A percentile compares a stretch with the other conserved stretches of the same genome.
phyloP scores from a whole-genome alignment of 1,284 basidiomycete genomes.

The Chalciporus piperatoides region DNA sequence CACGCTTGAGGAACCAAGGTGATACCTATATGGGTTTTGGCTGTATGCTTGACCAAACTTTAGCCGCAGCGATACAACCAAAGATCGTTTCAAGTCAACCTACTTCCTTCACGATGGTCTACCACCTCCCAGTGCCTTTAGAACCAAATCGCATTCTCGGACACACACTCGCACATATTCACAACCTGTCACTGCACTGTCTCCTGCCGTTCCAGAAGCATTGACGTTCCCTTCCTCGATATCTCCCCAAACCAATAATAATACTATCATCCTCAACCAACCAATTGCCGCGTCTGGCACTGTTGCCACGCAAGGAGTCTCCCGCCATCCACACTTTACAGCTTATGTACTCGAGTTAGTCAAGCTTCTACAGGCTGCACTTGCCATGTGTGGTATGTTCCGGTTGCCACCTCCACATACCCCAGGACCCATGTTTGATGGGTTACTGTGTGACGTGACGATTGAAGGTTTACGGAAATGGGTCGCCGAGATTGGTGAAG shows the following conservation, averaged over 20 bases:
- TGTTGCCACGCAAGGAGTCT: slow-evolving; percentile 9
- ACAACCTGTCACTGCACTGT: slow-evolving; percentile 26
- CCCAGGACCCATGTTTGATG: slow-evolving; percentile 44
- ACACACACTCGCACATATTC: slow-evolving; percentile 30
- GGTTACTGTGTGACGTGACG: slow-evolving; percentile 71
- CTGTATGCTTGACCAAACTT: slow-evolving; percentile 10
- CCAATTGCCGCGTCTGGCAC: slow-evolving; percentile 11
- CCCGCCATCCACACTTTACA: slow-evolving; percentile 30
- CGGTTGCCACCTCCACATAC: slow-evolving; percentile 20
- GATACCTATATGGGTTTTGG: slow-evolving; percentile 16
- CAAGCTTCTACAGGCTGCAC: slow-evolving; percentile 63
- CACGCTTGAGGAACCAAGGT: slow-evolving; percentile 72
- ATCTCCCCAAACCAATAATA: slow-evolving; percentile 16
- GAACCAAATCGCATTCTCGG: slow-evolving; percentile 30
- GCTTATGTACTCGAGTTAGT: slow-evolving; percentile 69
- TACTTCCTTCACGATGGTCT: slow-evolving; percentile 55
- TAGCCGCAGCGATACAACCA: slow-evolving; percentile 60
- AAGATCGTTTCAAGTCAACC: slow-evolving; percentile 68
- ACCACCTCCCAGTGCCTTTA: slow-evolving; percentile 24
- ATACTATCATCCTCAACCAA: slow-evolving; percentile 7
- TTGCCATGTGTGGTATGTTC: slow-evolving; percentile 68
- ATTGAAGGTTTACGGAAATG: slow-evolving; percentile 65
- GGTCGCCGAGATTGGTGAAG: slow-evolving; percentile 61
- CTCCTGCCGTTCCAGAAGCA: slow-evolving; percentile 25
- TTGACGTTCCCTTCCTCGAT: slow-evolving; percentile 13